A percentile compares a stretch with the other conserved stretches of the same genome.
These are phyloP conservation scores for Globisporangium camurandrum DNA, from an alignment of 352 stramenopile genomes.

Conservation along the genomic window DNA sequence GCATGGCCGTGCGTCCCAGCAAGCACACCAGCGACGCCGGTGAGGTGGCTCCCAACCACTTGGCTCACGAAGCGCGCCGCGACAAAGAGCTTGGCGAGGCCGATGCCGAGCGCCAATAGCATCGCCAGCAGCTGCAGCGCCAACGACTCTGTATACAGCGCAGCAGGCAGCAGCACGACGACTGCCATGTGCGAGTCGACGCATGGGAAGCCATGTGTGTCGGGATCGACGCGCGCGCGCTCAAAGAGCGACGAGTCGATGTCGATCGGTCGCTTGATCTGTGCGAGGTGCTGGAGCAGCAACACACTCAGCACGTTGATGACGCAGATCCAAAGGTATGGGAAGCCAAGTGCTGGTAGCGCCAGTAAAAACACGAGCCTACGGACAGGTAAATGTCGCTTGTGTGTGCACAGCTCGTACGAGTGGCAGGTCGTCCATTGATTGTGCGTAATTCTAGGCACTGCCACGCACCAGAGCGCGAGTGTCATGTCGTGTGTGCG, in stretches of 20 bases:
- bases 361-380: constrained; percentile 63
- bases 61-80: constrained; percentile 47
- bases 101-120: constrained; percentile 26
- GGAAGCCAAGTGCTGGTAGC: constrained; percentile 43
- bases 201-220: constrained; percentile 26
- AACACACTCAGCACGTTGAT: constrained; percentile 46
- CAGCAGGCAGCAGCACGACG: constrained; percentile 51
- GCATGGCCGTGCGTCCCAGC: constrained; percentile 53
- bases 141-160: constrained; percentile 29
- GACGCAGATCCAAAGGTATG: constrained; percentile 62
- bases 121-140: constrained; percentile 17
- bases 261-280: constrained; percentile 46
- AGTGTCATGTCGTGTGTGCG: constrained; percentile 60
- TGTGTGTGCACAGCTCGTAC: no score
- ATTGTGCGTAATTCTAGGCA: neutral
- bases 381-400: no score
- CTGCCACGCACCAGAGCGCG: constrained; percentile 34
- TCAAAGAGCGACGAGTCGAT: constrained; percentile 26
- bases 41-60: constrained; percentile 52
- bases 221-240: constrained; percentile 6
- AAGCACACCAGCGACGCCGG: constrained; percentile 42
- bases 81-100: constrained; percentile 26
- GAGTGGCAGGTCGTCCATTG: no score
- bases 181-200: constrained; percentile 72
- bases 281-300: constrained; percentile 34